Base-by-base conservation (phyloP, 2,329 filamentous ascomycete species). In the Claviceps capensis region DNA sequence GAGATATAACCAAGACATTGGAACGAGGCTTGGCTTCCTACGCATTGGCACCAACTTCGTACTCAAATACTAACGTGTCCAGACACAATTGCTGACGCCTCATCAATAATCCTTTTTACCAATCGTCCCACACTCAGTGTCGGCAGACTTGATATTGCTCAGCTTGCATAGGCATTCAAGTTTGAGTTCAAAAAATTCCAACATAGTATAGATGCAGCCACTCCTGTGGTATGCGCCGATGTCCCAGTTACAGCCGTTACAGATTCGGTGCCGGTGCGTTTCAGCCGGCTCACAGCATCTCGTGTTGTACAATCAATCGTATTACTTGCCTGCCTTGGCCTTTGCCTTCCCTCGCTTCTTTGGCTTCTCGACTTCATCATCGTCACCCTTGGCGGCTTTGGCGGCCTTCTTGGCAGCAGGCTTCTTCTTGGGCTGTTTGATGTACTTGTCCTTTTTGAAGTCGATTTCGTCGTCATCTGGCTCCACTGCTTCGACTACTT, bases 371-470 rank as follows among this genome's bases (percentile, higher is more conserved):
- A 77, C 77, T 47, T 71, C 72, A 11, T 71, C 74, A 0, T 73
- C 74, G 19, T 73, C 74, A 17, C 69, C 71, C 6, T 76, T 76
- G n/a, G 72, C 73, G 13, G 70, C 69, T 44, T 74, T 74, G 45
- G 55, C 68, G 0, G 66, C 55, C 57, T 71, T 72, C 61, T 72
- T 73, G n/a, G 67, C 62, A 7, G 67, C 62, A 6, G 61, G 41
- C 64, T 80, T 78, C 62, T 80, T 81, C 75, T 95, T 96, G 13
- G 91, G 88, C 63, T 85, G 78, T 67, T 93, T 95, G 65, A 97
- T 90, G 62, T 95, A 96, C 68, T 96, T 97, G 69, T 98, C 93
- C 64, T 91, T 95, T 62, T 85, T 88, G 49, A 97, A 67, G 64
- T 95, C 88, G n/a, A 82, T 71, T 50, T 89, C 86, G 0, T 86